Percentiles rank a stretch among this genome's conserved stretches.
Evolutionary conservation across 495 filamentous ascomycete genomes (phyloP).

Genomic region (Aspergillus olivimuriae): DNA sequence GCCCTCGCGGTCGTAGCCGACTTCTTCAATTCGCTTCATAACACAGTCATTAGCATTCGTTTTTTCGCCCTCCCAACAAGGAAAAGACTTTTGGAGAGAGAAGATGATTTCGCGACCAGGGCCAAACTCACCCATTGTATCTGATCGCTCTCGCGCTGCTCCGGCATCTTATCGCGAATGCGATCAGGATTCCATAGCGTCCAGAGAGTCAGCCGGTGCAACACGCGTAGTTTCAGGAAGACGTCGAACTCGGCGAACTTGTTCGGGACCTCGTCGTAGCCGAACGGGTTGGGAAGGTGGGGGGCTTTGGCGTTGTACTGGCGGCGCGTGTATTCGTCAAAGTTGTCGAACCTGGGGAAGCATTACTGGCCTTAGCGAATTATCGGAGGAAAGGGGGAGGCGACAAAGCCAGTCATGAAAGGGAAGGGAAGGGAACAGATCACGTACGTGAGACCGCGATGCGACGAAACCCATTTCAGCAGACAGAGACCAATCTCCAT

Average conservation of each 20-base stretch:
- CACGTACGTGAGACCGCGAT: constrained; percentile 82
- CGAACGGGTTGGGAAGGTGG: constrained; percentile 72
- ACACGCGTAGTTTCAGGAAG: constrained; percentile 77
- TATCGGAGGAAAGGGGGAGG: no score
- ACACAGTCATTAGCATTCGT: neutral
- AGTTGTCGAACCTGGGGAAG: constrained; percentile 64
- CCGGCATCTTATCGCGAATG: constrained; percentile 79
- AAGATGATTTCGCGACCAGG: no score
- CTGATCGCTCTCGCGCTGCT: constrained; percentile 75
- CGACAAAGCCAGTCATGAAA: neutral
- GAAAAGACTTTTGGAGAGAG: no score
- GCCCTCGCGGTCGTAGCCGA: constrained; percentile 81
- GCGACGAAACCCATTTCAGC: constrained; percentile 89
- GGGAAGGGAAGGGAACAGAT: neutral
- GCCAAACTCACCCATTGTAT: constrained; percentile 77
- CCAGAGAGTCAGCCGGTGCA: constrained; percentile 89
- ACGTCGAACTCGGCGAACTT: constrained; percentile 78
- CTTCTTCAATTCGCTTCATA: constrained; percentile 80
- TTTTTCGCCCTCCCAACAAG: no score
- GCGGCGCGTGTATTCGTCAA: constrained; percentile 88
- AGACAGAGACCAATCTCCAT: constrained; percentile 79
- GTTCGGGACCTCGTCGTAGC: constrained; percentile 62
- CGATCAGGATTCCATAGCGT: constrained; percentile 79
- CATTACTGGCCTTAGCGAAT: no score
- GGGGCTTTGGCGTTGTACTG: constrained; percentile 84